Evolutionary conservation across 208 protist species (phyloP).

Genomic region (Wallacemonas sp.): DNA sequence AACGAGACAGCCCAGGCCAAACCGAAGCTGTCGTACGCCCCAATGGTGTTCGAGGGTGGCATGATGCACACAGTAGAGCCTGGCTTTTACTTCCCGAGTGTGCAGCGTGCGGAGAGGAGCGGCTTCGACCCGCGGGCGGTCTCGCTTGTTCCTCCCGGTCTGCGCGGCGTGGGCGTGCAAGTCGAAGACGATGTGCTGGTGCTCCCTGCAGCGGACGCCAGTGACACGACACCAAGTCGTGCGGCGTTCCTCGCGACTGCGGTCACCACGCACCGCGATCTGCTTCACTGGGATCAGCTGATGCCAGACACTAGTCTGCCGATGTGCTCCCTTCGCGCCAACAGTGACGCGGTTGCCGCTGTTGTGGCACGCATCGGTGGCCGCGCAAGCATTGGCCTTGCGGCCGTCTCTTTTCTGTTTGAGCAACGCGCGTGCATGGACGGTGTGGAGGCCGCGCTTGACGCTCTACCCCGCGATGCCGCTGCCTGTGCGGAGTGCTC

Average conservation of each 20-base stretch:
- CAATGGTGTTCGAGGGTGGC: conserved; percentile 29
- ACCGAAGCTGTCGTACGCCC: conserved; percentile 9
- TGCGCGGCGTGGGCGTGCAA: conserved; percentile 45
- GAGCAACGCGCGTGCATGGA: conserved; percentile 42
- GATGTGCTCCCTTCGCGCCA: conserved; percentile 21
- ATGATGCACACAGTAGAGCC: conserved; percentile 78
- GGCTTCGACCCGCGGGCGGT: conserved; percentile 17
- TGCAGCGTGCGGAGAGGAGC: conserved; percentile 17
- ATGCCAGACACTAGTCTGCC: background rate
- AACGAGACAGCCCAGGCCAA: background rate
- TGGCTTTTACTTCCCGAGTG: conserved; percentile 52
- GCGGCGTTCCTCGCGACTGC: conserved; percentile 17
- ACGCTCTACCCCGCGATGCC: conserved; percentile 20
- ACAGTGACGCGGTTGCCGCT: background rate
- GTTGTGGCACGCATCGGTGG: background rate
- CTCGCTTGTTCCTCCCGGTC: conserved; percentile 18
- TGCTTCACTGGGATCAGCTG: conserved; percentile 2
- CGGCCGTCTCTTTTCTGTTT: conserved; percentile 38
- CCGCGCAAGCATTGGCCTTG: background rate
- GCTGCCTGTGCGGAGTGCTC: background rate
- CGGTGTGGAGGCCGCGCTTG: conserved; percentile 20
- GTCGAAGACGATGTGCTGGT: conserved; percentile 67
- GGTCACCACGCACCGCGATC: background rate
- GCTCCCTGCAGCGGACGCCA: conserved; percentile 22
- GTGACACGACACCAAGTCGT: background rate